A percentile compares a stretch with the other conserved stretches of the same genome.
Evolutionary conservation across 2,329 filamentous ascomycete species (phyloP).

Genomic region (Aspergillus uvarum): DNA sequence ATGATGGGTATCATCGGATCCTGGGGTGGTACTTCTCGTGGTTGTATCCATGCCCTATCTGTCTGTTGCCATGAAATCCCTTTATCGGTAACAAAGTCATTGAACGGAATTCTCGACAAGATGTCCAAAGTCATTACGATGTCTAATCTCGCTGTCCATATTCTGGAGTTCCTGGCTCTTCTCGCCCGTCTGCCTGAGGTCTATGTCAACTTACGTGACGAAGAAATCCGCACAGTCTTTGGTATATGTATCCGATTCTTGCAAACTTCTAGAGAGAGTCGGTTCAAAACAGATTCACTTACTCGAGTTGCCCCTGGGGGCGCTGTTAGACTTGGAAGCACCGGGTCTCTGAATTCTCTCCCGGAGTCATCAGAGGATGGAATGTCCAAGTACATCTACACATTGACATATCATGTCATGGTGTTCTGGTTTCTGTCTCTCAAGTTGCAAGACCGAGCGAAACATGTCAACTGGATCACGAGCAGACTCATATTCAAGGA

Average conservation of each 20-base stretch:
- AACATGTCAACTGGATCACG: conserved; percentile 85
- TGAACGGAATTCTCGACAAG: conserved; percentile 83
- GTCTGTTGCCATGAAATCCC: conserved; percentile 95
- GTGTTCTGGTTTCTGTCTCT: conserved; percentile 95
- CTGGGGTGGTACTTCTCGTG: conserved; percentile 83
- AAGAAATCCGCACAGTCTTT: conserved; percentile 92
- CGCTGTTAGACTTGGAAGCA: conserved; percentile 44
- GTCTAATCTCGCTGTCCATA: conserved; percentile 85
- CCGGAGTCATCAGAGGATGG: conserved; percentile 60
- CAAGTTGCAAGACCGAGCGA: conserved; percentile 77
- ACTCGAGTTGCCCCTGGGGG: conserved; percentile 34
- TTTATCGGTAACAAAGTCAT: conserved; percentile 76
- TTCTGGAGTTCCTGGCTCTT: conserved; percentile 90
- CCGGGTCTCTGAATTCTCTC: conserved; percentile 33
- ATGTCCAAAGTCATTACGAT: conserved; percentile 97
- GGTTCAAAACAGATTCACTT: conserved; percentile 36
- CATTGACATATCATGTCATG: conserved; percentile 90
- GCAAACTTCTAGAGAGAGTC: conserved; percentile 74
- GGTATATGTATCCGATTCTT: conserved; percentile 93
- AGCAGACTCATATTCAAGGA: conserved; percentile 79
- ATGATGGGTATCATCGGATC: conserved; percentile 74
- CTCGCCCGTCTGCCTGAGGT: conserved; percentile 80
- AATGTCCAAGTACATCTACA: conserved; percentile 89
- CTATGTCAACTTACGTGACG: conserved; percentile 83
- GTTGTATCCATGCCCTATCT: conserved; percentile 90